Evolutionary conservation across 768 basidiomycete genomes (phyloP).

Genomic region (Pleurotus djamor): DNA sequence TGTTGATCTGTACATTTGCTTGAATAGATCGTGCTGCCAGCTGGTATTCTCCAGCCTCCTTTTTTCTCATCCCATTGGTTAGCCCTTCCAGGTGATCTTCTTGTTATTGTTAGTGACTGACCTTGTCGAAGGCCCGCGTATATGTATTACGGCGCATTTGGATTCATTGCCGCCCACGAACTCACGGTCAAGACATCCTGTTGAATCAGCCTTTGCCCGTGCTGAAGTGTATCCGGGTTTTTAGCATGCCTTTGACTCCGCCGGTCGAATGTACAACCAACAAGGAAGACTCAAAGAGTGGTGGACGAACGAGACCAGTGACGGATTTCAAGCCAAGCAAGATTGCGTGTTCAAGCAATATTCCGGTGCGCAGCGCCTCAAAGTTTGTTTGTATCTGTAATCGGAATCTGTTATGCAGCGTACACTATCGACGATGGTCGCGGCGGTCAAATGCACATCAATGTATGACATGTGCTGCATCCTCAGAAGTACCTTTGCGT

Average conservation of each 20-base stretch:
- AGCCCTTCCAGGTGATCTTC: neutral
- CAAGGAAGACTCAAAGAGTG: conserved; percentile 85
- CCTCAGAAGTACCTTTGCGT: neutral
- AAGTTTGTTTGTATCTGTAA: neutral
- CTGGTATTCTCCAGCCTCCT: conserved; percentile 90
- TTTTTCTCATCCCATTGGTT: conserved; percentile 86
- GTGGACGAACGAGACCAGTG: conserved; percentile 90
- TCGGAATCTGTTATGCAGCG: conserved; percentile 30
- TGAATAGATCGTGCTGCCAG: conserved; percentile 86
- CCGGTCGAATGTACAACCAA: conserved; percentile 89
- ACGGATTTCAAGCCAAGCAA: conserved; percentile 79
- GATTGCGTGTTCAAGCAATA: conserved; percentile 92
- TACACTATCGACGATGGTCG: conserved; percentile 87
- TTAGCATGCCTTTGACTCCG: conserved; percentile 89
- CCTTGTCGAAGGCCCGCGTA: conserved; percentile 70
- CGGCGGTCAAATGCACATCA: conserved; percentile 81
- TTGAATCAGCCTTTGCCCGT: neutral
- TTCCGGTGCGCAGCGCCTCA: conserved; percentile 46
- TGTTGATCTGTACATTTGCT: neutral
- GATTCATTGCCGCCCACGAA: conserved; percentile 90
- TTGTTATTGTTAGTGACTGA: conserved; percentile 5
- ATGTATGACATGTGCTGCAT: conserved; percentile 43
- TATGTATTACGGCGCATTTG: conserved; percentile 89
- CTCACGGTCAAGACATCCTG: conserved; percentile 56
- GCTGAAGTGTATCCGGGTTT: too few species aligned